Evolutionary conservation across 352 stramenopile genomes (phyloP).

Genomic region (Phytophthora chlamydospora): DNA sequence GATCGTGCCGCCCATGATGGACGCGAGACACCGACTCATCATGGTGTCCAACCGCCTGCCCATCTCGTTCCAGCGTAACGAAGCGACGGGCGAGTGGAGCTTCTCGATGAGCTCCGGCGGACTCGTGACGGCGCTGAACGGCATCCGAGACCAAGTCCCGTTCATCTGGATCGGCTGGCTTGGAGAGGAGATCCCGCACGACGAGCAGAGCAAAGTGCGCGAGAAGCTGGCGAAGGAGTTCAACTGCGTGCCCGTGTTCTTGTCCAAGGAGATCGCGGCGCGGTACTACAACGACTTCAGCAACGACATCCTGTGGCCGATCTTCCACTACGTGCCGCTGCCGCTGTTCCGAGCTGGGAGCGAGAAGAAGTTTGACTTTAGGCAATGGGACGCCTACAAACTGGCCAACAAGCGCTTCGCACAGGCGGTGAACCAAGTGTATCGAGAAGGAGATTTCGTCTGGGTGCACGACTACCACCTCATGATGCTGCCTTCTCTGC

Average conservation of each 20-base stretch:
- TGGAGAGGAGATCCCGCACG: slow-evolving; percentile 85
- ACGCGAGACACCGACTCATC: slow-evolving; percentile 79
- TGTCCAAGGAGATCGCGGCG: slow-evolving; percentile 88
- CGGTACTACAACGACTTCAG: slow-evolving; percentile 94
- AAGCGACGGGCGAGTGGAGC: slow-evolving; percentile 83
- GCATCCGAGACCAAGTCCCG: slow-evolving; percentile 86
- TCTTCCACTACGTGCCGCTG: slow-evolving; percentile 92
- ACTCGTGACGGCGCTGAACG: slow-evolving; percentile 89
- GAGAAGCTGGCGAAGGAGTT: slow-evolving; percentile 88
- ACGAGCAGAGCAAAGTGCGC: slow-evolving; percentile 82
- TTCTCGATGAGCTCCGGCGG: slow-evolving; percentile 91
- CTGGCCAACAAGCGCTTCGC: slow-evolving; percentile 84
- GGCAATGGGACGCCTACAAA: slow-evolving; percentile 89
- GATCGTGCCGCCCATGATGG: slow-evolving; percentile 66
- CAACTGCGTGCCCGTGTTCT: slow-evolving; percentile 90
- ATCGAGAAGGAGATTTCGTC: slow-evolving; percentile 82
- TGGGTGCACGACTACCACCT: slow-evolving; percentile 93
- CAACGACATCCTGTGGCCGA: slow-evolving; percentile 92
- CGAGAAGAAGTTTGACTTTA: slow-evolving; percentile 93
- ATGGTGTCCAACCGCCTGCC: slow-evolving; percentile 92
- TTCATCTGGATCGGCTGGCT: slow-evolving; percentile 94
- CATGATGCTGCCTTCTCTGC: slow-evolving; percentile 83
- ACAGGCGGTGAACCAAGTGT: slow-evolving; percentile 80
- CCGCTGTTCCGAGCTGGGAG: slow-evolving; percentile 86
- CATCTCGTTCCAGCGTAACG: slow-evolving; percentile 90